Conservation (phyloP, 192 early-diverging fungal species). For the Chytriomyces sp. region DNA sequence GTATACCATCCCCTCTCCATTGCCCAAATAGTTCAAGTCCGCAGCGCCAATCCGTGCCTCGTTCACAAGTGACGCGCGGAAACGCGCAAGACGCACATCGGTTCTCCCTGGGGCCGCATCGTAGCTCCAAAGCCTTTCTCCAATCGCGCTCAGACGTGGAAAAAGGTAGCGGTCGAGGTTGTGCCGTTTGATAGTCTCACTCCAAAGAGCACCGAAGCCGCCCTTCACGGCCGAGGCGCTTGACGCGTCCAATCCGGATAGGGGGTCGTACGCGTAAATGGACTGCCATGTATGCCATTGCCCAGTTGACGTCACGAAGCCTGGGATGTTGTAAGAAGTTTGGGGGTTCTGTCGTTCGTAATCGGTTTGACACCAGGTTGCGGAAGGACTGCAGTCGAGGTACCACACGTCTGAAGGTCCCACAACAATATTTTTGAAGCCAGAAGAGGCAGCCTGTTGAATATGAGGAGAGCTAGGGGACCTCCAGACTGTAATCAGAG, state of each 20-base stretch:
- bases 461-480: neutral
- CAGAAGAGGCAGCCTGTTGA: neutral
- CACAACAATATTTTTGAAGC: constrained; percentile 20
- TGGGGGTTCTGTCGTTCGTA: neutral
- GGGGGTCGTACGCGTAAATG: constrained; percentile 31
- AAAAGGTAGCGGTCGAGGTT: constrained; percentile 21
- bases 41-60: constrained; percentile 5
- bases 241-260: neutral
- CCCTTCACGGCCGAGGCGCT: constrained; percentile 15
- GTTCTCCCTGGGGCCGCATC: neutral
- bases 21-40: constrained; percentile 8
- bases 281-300: constrained; percentile 30
- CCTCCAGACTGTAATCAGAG: neutral
- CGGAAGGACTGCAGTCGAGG: constrained; percentile 21
- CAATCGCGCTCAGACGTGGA: constrained; percentile 23
- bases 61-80: constrained; percentile 16
- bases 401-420: neutral
- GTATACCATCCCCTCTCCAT: constrained; percentile 9
- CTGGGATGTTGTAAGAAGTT: neutral
- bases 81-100: neutral
- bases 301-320: neutral
- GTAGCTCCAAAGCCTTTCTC: constrained; percentile 29
- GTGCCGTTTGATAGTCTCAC: constrained; percentile 21
- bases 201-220: constrained; percentile 22
- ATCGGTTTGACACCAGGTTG: constrained; percentile 7